phyloP scores from a whole-genome alignment of 805 yeast species.

The Pichia kluyveri region DNA sequence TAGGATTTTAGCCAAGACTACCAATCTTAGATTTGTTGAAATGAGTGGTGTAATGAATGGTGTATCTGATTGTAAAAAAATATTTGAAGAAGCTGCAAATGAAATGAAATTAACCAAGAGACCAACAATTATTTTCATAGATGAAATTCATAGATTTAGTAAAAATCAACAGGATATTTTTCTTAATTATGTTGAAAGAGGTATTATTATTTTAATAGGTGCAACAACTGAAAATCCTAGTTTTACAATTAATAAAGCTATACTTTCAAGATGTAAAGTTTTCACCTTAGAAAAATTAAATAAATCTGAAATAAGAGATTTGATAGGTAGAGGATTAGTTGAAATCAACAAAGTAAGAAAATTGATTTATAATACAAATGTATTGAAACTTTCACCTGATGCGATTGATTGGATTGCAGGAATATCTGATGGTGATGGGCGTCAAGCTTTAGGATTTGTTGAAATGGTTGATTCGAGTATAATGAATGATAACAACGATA shows the following conservation, averaged over 20 bases:
- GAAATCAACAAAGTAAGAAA: constrained; percentile 53
- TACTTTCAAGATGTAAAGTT: constrained; percentile 76
- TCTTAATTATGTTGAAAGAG: constrained; percentile 76
- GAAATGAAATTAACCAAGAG: constrained; percentile 39
- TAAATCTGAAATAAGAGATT: constrained; percentile 37
- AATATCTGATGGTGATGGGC: constrained; percentile 80
- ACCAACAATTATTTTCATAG: constrained; percentile 70
- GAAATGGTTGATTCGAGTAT: constrained; percentile 62
- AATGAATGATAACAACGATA: constrained; percentile 6
- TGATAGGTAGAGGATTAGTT: constrained; percentile 51
- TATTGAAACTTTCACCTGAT: constrained; percentile 43
- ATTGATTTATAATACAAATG: constrained; percentile 38
- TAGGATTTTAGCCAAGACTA: constrained; percentile 45
- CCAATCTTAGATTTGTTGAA: constrained; percentile 58
- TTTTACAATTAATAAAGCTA: constrained; percentile 70
- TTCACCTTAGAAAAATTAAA: constrained; percentile 55
- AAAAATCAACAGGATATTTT: constrained; percentile 84
- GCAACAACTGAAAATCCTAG: constrained; percentile 98
- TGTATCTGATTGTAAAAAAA: constrained; percentile 52
- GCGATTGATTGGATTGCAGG: constrained; percentile 62
- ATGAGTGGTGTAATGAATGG: constrained; percentile 78
- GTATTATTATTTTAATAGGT: constrained; percentile 75
- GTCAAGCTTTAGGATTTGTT: constrained; percentile 71
- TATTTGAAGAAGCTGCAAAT: constrained; percentile 42
- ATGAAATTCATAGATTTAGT: constrained; percentile 86